These are phyloP conservation scores for Sanghuangporus baumii DNA, from an alignment of 1,284 basidiomycete genomes.

Conservation along the genomic window DNA sequence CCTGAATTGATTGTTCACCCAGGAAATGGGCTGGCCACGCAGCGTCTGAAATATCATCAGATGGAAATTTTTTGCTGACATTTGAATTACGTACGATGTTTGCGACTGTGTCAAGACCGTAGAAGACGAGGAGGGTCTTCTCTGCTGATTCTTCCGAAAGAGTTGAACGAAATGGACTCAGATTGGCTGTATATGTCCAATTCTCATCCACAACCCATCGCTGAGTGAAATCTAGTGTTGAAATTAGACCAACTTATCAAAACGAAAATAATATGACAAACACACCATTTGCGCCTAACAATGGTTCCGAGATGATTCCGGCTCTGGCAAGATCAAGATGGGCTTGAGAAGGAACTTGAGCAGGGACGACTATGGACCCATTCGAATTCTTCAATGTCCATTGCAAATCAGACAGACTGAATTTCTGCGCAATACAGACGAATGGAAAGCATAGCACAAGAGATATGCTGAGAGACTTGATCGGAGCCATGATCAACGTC, in stretches of 20 bases:
- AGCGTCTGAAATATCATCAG: constrained; percentile 34
- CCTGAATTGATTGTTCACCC: constrained; percentile 54
- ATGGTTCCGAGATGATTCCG: constrained; percentile 49
- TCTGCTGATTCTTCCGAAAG: constrained; percentile 23
- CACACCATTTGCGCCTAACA: constrained; percentile 51
- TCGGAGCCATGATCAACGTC: neutral
- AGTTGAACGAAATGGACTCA: constrained; percentile 36
- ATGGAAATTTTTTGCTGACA: constrained; percentile 20
- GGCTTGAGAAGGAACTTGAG: constrained; percentile 45
- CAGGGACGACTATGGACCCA: constrained; percentile 48
- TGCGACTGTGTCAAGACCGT: constrained; percentile 54
- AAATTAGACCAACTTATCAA: neutral
- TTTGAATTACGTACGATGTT: constrained; percentile 35
- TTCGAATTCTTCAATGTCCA: constrained; percentile 53
- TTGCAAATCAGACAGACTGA: constrained; percentile 38
- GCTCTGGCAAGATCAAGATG: constrained; percentile 49
- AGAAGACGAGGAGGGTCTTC: constrained; percentile 47
- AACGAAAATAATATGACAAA: neutral
- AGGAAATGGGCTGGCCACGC: constrained; percentile 44
- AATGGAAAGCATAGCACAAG: constrained; percentile 19
- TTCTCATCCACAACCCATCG: constrained; percentile 55
- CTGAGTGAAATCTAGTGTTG: constrained; percentile 42
- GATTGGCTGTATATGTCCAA: constrained; percentile 57
- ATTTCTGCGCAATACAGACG: constrained; percentile 28
- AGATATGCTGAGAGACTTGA: neutral